Evolutionary conservation across 1,284 basidiomycete species (phyloP), one percentile per base, ranked within the genome.

Genomic region (Cryptococcus sp.): DNA sequence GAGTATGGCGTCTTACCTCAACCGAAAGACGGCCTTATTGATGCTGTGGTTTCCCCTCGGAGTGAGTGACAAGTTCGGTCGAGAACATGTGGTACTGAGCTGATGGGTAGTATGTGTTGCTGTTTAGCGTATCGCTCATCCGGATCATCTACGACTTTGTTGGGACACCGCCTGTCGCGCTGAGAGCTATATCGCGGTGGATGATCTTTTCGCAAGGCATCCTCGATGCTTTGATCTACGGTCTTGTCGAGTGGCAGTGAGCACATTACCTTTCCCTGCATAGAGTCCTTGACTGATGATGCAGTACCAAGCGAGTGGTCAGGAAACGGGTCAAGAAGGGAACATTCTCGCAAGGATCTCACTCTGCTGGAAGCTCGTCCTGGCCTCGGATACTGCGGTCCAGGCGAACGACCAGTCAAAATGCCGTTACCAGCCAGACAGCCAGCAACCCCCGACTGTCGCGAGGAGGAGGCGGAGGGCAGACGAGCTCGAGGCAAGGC

Each of bases 11-110:
- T 58, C 57, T 26, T 75, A 74, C 54, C 60, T 75, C 50, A 75
- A 75, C 54, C 54, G 73, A 37, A 75, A 75, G 53, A 72, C 71
- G 18, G 63, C 67, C 9, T 52, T 74, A 22, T 62, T 73, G 44
- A 74, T 72, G 71, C 54, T 73, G 49, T 71, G 69, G 58, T 73
- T 72, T 50, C 71, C 71, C 4, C 58, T 74, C 1, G 72, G 66
- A 7, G 70, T 72, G 47, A 65, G 70, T 69, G n/a, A 2, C 31
- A 16, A 9, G 9, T 10, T 21, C 18, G 9, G 14, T 18, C 35
- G 35, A 7, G 35, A 37, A 10, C 35, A 7, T 5, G 11, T 12
- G 10, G 9, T 22, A 19, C 25, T 21, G 33, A 21, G 47, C 45
- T 11, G 14, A 16, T 24, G 22, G 21, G 14, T 43, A 65, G 59